These are phyloP conservation scores for Coemansia sp. DNA, from an alignment of 192 early-diverging fungal genomes.

Conservation along the genomic window DNA sequence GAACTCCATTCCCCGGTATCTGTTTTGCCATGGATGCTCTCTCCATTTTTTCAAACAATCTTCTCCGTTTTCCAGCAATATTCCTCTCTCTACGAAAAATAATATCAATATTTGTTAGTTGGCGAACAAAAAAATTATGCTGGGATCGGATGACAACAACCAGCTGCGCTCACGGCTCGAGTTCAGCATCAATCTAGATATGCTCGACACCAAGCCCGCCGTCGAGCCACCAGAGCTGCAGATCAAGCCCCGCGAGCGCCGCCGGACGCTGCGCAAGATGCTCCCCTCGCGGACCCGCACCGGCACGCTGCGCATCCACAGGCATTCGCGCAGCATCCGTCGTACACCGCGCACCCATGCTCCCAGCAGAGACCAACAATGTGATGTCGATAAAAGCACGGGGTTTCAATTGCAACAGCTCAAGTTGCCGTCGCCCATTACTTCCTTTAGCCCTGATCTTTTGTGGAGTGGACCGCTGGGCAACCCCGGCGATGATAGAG, in stretches of 20 bases:
- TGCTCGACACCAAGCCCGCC: constrained; percentile 9
- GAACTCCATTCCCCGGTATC: too few species aligned
- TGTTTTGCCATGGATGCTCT: too few species aligned
- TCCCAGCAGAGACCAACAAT: too few species aligned
- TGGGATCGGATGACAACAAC: background rate
- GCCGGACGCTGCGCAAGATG: background rate
- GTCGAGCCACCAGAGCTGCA: background rate
- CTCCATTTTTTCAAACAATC: too few species aligned
- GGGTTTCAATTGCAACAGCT: constrained; percentile 9
- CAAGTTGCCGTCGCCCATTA: constrained; percentile 23
- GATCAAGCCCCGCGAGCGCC: background rate
- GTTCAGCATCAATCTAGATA: constrained; percentile 22
- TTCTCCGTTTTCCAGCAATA: too few species aligned
- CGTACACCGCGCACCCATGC: too few species aligned
- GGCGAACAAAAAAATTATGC: too few species aligned
- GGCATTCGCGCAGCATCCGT: background rate
- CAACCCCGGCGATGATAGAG: too few species aligned
- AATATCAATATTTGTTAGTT: too few species aligned
- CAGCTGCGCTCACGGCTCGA: constrained; percentile 10
- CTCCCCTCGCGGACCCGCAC: background rate
- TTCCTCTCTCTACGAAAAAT: too few species aligned
- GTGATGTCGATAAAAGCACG: too few species aligned
- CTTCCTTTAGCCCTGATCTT: constrained; percentile 10
- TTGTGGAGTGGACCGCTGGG: background rate
- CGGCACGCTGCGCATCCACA: background rate